Evolutionary conservation across 176 grass and related monocot genomes (phyloP).

Genomic region (Stipa capillata): DNA sequence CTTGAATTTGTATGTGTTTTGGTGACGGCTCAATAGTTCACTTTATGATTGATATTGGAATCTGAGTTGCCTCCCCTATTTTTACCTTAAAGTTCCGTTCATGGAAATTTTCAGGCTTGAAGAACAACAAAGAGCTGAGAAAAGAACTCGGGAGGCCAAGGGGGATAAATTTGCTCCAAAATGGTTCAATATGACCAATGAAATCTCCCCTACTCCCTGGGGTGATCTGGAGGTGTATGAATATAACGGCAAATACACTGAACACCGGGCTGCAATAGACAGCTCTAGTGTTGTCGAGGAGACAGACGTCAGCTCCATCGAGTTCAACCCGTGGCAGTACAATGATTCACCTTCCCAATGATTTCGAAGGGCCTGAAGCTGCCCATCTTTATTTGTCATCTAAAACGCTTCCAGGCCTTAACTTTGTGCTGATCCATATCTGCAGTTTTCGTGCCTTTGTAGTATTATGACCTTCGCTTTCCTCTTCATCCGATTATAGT

Average conservation of each 20-base stretch:
- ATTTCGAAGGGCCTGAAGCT: constrained; percentile 13
- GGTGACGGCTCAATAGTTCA: not conserved
- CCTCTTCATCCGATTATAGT: not conserved
- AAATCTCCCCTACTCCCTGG: constrained; percentile 69
- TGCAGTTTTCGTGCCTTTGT: constrained; percentile 36
- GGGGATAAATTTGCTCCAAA: constrained; percentile 60
- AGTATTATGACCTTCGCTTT: constrained; percentile 15
- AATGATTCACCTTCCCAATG: constrained; percentile 33
- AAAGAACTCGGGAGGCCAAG: constrained; percentile 62
- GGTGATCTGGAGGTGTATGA: constrained; percentile 87
- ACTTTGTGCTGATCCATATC: constrained; percentile 25
- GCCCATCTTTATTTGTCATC: not conserved
- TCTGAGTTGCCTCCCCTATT: not conserved
- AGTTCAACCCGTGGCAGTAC: constrained; percentile 96
- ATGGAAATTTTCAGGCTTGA: constrained; percentile 59
- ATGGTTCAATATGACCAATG: constrained; percentile 74
- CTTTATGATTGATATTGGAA: not conserved
- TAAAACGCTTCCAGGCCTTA: constrained; percentile 19
- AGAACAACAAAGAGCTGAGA: constrained; percentile 84
- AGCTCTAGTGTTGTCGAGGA: constrained; percentile 23
- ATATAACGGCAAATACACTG: constrained; percentile 70
- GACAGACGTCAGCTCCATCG: constrained; percentile 30
- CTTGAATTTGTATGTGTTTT: not conserved
- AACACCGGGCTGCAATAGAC: constrained; percentile 57
- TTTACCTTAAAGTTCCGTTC: not conserved